phyloP scores from a whole-genome alignment of 1,139 yeast genomes.

The Yamadazyma kanchanaburiensis region DNA sequence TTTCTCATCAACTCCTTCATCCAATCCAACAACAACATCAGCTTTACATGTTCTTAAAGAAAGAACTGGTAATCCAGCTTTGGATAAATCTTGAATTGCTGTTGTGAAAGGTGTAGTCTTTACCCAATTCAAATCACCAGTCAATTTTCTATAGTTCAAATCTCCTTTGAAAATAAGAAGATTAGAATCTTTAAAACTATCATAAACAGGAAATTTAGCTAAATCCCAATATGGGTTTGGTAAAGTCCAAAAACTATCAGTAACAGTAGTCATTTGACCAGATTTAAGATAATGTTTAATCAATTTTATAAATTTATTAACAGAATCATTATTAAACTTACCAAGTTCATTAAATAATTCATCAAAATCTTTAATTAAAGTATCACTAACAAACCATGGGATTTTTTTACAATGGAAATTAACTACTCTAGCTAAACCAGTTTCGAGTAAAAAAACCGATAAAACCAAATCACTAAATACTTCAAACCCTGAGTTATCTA shows the following conservation, averaged over 20 bases:
- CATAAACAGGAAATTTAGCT: constrained; percentile 29
- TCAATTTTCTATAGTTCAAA: constrained; percentile 87
- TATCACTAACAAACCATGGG: constrained; percentile 98
- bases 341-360: constrained; percentile 56
- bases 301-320: constrained; percentile 22
- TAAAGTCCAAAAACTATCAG: constrained; percentile 85
- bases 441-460: constrained; percentile 70
- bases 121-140: constrained; percentile 89
- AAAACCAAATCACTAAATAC: constrained; percentile 83
- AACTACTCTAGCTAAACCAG: constrained; percentile 58
- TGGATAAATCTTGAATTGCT: constrained; percentile 70
- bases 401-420: constrained; percentile 84
- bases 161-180: constrained; percentile 92
- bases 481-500: constrained; percentile 96
- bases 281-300: constrained; percentile 49
- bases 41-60: constrained; percentile 93
- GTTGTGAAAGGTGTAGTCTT: constrained; percentile 67
- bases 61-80: constrained; percentile 58
- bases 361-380: constrained; percentile 76
- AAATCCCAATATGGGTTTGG: constrained; percentile 71
- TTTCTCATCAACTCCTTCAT: constrained; percentile 67
- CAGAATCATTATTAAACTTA: constrained; percentile 51
- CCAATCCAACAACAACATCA: constrained; percentile 89
- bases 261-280: constrained; percentile 55
- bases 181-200: constrained; percentile 46